Evolutionary conservation across 805 yeast species (phyloP).

Genomic region (Candida sphagnicola): DNA sequence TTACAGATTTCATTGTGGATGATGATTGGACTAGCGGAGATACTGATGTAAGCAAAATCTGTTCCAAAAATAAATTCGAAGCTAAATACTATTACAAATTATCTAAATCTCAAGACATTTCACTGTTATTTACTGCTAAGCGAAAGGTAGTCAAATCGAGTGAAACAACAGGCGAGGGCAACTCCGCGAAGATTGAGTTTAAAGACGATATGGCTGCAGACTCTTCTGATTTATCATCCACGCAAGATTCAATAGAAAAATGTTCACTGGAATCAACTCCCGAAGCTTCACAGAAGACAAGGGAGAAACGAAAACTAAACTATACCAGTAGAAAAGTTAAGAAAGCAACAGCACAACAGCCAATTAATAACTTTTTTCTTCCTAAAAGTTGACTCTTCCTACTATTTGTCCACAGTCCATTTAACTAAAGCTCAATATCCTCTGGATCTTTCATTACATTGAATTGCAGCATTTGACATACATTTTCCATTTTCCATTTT

Average conservation of each 20-base stretch:
- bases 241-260: neutral
- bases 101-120: constrained; percentile 28
- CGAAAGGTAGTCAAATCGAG: constrained; percentile 1
- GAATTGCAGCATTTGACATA: too few species aligned
- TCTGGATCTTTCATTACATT: too few species aligned
- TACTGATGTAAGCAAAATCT: constrained; percentile 18
- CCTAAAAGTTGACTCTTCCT: constrained; percentile 2
- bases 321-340: constrained; percentile 18
- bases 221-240: neutral
- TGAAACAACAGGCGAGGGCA: neutral
- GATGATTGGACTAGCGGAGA: constrained; percentile 3
- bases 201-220: too few species aligned
- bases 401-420: too few species aligned
- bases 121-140: constrained; percentile 21
- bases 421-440: too few species aligned
- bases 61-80: constrained; percentile 36
- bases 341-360: constrained; percentile 13
- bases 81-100: constrained; percentile 47
- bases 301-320: constrained; percentile 9
- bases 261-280: neutral
- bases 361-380: constrained; percentile 23
- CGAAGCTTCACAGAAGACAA: too few species aligned
- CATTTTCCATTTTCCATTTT: too few species aligned
- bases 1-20: constrained; percentile 51
- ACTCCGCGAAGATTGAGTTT: too few species aligned